These are phyloP conservation scores for Yarrowia divulgata DNA, from an alignment of 805 yeast species.

Conservation along the genomic window DNA sequence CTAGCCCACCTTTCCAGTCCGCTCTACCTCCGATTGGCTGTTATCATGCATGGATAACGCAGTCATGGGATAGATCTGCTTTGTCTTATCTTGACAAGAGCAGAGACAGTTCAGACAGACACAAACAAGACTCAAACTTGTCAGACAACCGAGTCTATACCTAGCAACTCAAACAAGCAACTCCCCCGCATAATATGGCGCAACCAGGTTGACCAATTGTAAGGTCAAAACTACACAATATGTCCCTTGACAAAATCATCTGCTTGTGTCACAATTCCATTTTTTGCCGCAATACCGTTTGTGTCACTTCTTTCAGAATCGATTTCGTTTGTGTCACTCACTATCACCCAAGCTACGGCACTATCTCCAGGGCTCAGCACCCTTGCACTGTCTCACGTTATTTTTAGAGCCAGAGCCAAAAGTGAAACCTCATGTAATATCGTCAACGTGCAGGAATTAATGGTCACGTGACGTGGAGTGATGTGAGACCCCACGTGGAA, in stretches of 20 bases:
- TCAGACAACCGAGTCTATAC: too few species aligned
- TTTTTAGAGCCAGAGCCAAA: neutral
- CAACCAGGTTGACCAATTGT: too few species aligned
- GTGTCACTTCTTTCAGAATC: too few species aligned
- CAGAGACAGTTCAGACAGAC: neutral
- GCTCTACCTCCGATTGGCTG: neutral
- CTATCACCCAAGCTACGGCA: too few species aligned
- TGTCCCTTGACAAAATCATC: too few species aligned
- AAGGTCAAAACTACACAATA: too few species aligned
- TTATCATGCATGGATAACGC: conserved; percentile 29
- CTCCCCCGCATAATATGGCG: too few species aligned
- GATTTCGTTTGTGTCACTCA: too few species aligned
- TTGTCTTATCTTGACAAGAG: neutral
- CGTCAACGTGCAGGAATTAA: neutral
- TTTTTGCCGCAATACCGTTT: too few species aligned
- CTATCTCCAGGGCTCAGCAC: neutral
- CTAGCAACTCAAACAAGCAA: too few species aligned
- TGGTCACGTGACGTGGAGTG: neutral
- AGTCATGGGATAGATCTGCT: neutral
- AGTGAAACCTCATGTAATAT: conserved; percentile 21
- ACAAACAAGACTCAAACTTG: neutral
- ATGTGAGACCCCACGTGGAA: conserved; percentile 25
- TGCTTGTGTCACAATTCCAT: too few species aligned
- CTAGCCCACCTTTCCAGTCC: too few species aligned
- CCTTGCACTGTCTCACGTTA: conserved; percentile 16